Base-by-base conservation (phyloP, 805 yeast genomes). In the Teunomyces kruisii region DNA sequence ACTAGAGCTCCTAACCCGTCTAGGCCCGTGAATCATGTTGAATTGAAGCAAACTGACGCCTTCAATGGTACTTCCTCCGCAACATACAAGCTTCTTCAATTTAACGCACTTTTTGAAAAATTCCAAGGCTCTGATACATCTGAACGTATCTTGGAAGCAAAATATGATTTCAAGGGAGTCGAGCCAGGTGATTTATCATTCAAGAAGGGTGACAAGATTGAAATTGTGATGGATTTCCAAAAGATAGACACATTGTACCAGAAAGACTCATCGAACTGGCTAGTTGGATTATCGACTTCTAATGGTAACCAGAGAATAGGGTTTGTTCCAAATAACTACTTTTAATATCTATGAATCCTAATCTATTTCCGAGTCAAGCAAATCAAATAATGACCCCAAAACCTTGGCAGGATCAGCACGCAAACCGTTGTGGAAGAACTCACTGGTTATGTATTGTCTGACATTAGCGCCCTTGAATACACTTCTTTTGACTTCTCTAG, bases 381-480 rank as follows among this genome's bases (percentile, higher is more conserved):
- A 52, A 22, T 47, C 54, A 56, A 75, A 74, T 38, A 79, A 60
- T 2, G 61, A 50, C 2, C 65, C 70, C 44, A 78, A 51, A 2
- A 79, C 70, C 19, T 52, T 61, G 4, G 62, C 66, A 1, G 79
- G 64, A 39, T 68, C 63, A 0, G 69, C 69, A 24, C 79, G 61
- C 12, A 76, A 50, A 0, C 84, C 84, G 50, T 75, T 72, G 52
- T 79, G 83, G 57, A 79, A 77, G 45, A 56, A 69, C 43, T 76
- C 79, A 50, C 72, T 75, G 28, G 80, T 72, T n/a, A 75, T 62
- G 44, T 60, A 70, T 47, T 67, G 69, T 50, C 70, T 59, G 45
- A 71, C 57, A 42, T 74, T 74, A n/a, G 61, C 67, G 35, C 55
- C 57, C 12, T 52, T 45, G 50, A 65, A 67, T 2, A 61, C 52